Evolutionary conservation across 139 green algal species (phyloP), one percentile per base, ranked within the genome.

Genomic region (Coelastrella sp.): DNA sequence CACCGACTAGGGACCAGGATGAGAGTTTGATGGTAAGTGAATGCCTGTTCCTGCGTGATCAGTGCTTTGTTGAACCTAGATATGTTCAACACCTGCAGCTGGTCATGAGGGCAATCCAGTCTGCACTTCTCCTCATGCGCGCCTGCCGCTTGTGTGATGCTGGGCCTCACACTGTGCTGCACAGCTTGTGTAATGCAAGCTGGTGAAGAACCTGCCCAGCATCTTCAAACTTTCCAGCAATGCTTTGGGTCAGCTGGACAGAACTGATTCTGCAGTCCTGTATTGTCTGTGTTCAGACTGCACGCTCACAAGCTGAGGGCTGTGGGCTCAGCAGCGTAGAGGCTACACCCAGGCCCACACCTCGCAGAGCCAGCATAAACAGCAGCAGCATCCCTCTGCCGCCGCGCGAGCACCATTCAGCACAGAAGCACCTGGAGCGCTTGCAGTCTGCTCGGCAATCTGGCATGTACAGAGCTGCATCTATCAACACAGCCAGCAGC

Each of bases 391-490:
- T 68, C 7, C 22, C 60, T 10, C 59, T 80, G 83, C 83, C 83
- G 57, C 68, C 20, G 6, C 66, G 83, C 7, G 83, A 88, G 68
- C 22, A 19, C 4, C n/a, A n/a, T 4, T 88, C 83, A 17, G 60
- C 83, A 16, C 68, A 80, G 5, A 80, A 68, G 47, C 83, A 88
- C 68, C 13, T 80, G 83, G 83, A 88, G 68, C 83, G 83, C 47
- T 68, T 88, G 68, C 66, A 88, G 19, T 80, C 83, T n/a, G 83
- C 83, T 5, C 83, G 83, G 0, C 83, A 88, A 14, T 58, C 7
- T 23, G 83, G 83, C 66, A 71, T 5, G 7, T 88, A 73, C 83
- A 68, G 83, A 57, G 13, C 68, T 19, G 71, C 58, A 47, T 57
- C 60, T 17, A 58, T 20, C 68, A 68, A 20, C 17, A 16, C 83